These are phyloP conservation scores for Ganoderma resinaceum DNA, from an alignment of 1,284 basidiomycete species.

Conservation along the genomic window DNA sequence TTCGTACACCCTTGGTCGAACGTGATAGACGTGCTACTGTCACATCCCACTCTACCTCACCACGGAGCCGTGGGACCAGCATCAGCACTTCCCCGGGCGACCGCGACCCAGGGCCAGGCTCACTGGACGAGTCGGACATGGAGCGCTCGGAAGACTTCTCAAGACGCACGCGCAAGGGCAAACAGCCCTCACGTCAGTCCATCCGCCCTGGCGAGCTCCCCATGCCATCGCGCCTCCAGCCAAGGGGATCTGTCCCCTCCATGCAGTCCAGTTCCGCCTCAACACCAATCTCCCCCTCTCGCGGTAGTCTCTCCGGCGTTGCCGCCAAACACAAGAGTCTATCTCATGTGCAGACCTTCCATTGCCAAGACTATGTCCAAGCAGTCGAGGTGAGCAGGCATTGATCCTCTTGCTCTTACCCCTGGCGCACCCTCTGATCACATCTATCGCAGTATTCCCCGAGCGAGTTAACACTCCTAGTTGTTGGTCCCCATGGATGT, in stretches of 20 bases:
- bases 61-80: constrained; percentile 62
- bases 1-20: constrained; percentile 40
- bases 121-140: constrained; percentile 58
- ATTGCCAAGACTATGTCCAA: constrained; percentile 19
- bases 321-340: constrained; percentile 35
- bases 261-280: constrained; percentile 45
- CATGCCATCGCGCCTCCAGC: constrained; percentile 58
- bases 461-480: constrained; percentile 59
- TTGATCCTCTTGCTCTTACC: background rate
- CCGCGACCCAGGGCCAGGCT: constrained; percentile 42
- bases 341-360: constrained; percentile 40
- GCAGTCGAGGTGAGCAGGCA: constrained; percentile 21
- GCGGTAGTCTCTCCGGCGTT: constrained; percentile 44
- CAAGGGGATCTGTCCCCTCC: constrained; percentile 50
- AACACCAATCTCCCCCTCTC: constrained; percentile 39
- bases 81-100: constrained; percentile 54
- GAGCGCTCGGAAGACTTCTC: constrained; percentile 54
- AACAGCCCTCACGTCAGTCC: constrained; percentile 32
- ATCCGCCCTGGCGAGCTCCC: constrained; percentile 60
- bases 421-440: background rate
- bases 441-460: background rate
- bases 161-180: constrained; percentile 37
- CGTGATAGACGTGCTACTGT: constrained; percentile 42
- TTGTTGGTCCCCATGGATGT: constrained; percentile 72
- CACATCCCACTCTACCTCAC: constrained; percentile 32